Evolutionary conservation across 257 asterid genomes (phyloP).

Genomic region (Solanum pinnatisectum): DNA sequence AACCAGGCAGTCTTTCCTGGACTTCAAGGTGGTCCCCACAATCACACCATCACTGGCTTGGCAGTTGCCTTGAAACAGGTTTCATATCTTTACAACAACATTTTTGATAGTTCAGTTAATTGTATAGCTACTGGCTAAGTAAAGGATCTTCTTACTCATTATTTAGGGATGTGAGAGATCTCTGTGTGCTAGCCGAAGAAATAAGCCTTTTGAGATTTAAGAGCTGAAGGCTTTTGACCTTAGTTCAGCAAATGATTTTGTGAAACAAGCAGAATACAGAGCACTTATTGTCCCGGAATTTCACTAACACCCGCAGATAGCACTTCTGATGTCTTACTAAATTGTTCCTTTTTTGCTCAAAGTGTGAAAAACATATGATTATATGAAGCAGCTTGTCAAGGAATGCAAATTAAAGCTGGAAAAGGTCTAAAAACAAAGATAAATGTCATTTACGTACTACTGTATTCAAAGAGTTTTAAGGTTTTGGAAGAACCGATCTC

Average conservation of each 20-base stretch:
- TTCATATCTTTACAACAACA: constrained; percentile 8
- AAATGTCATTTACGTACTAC: background rate
- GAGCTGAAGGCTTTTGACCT: background rate
- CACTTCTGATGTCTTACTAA: background rate
- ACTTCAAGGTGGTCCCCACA: constrained; percentile 99
- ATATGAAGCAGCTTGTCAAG: background rate
- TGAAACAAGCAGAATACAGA: background rate
- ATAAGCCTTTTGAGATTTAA: background rate
- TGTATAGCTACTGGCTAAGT: background rate
- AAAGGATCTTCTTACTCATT: background rate
- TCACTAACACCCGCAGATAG: background rate
- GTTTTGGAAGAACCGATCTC: background rate
- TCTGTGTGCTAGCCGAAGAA: background rate
- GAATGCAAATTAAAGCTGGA: background rate
- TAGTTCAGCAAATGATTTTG: background rate
- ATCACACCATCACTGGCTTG: constrained; percentile 90
- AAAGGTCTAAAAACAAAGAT: background rate
- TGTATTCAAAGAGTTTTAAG: background rate
- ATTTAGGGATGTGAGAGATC: background rate
- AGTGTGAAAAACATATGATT: background rate
- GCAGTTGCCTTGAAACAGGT: constrained; percentile 97
- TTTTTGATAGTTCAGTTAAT: constrained; percentile 28
- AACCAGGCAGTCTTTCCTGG: constrained; percentile 99
- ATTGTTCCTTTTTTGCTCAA: background rate
- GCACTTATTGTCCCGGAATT: background rate